These are phyloP conservation scores for Colletotrichum agaves DNA, from an alignment of 2,329 filamentous ascomycete species.

Conservation along the genomic window DNA sequence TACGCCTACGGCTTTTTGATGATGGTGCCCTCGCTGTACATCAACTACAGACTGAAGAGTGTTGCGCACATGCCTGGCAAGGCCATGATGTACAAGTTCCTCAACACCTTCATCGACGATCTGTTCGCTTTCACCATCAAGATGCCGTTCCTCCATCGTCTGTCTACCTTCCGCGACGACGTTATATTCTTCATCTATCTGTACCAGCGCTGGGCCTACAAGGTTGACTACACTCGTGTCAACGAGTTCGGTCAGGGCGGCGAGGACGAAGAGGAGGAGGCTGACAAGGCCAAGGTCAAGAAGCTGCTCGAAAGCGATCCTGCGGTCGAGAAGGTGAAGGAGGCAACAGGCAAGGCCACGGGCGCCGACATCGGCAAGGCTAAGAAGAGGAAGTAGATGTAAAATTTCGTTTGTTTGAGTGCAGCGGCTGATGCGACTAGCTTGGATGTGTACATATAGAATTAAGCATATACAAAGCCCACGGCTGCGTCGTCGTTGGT, in stretches of 20 bases:
- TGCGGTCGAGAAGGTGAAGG: conserved; percentile 46
- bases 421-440: not conserved
- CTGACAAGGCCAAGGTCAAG: conserved; percentile 49
- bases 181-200: conserved; percentile 98
- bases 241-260: conserved; percentile 99
- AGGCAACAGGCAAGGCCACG: conserved; percentile 54
- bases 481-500: too few species aligned
- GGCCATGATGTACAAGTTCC: conserved; percentile 97
- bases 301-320: conserved; percentile 49
- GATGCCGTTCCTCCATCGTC: conserved; percentile 93
- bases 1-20: conserved; percentile 99
- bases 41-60: conserved; percentile 97
- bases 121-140: conserved; percentile 99
- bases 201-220: conserved; percentile 94
- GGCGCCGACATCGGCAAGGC: conserved; percentile 61
- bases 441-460: conserved; percentile 4
- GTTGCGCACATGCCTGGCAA: conserved; percentile 97
- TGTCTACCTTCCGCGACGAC: conserved; percentile 93
- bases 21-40: conserved; percentile 98
- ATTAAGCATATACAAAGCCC: too few species aligned
- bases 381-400: conserved; percentile 53
- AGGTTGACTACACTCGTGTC: conserved; percentile 88
- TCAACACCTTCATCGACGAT: conserved; percentile 99
- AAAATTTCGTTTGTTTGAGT: not conserved
- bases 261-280: conserved; percentile 78